Evolutionary conservation across 2,329 filamentous ascomycete species (phyloP), one percentile per base, ranked within the genome.

Genomic region (Paracorniculantispora psalliotae): DNA sequence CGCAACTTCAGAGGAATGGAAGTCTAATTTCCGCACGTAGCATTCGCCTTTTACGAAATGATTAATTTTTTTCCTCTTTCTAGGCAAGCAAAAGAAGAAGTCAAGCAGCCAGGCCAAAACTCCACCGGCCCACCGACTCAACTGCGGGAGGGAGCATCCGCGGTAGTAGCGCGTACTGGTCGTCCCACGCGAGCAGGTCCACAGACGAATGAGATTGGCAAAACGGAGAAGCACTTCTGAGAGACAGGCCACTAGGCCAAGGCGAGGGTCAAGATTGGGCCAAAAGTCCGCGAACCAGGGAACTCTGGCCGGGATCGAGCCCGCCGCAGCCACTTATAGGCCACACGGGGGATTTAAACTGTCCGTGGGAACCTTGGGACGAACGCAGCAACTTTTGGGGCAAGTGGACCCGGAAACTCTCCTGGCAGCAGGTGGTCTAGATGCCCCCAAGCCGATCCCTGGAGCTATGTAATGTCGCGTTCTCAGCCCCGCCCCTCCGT

Each of bases 111-210:
- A 49, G 10, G 23, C 15, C 17, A 7, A 48, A 30, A 43, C 44
- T 43, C 13, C 46, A 43, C 54, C n/a, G 21, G 44, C 43, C 52
- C 52, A 37, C 30, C 28, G 12, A 25, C 26, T 23, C 21, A 41
- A 23, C 33, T n/a, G 44, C 44, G 44, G 23, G 25, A 50, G 54
- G 54, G 54, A 57, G 23, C 30, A 49, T 43, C 54, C 46, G 54
- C 19, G 7, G 39, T 55, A n/a, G 19, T 41, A 37, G 41, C 52
- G 52, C 26, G 21, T 39, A 5, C 19, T 50, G 49, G n/a, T 26
- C 49, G 15, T 52, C 30, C 41, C 39, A 46, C 52, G 41, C 28
- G 39, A 33, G 52, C 41, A 13, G 51, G 35, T 54, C 51, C 49
- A 51, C 49, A 51, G 21, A 46, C 6, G n/a, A 35, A 30, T n/a